Evolutionary conservation across 2,329 filamentous ascomycete genomes (phyloP), one percentile per base, ranked within the genome.

Genomic region (Aureobasidium sp.): DNA sequence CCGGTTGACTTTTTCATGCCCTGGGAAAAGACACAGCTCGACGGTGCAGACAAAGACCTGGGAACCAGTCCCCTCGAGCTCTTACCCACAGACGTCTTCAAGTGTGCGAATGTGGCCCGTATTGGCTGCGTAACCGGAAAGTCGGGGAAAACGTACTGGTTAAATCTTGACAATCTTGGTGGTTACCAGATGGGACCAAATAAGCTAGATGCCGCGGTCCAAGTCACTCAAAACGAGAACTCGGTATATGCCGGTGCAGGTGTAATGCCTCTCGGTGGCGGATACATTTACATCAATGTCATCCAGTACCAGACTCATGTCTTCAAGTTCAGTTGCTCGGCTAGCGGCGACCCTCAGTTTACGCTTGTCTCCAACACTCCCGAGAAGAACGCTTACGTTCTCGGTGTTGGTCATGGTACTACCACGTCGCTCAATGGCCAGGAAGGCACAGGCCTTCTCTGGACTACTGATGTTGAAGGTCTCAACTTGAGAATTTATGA

Each of bases 361-460:
- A 78, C 80, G 27, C 80, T 81, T 66, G 78, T 83, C 1, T 79
- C 79, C 4, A 76, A 80, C 59, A 80, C 76, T 3, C 75, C 77
- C 0, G 75, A 78, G 27, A 74, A 69, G 45, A 83, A 82, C 54
- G 80, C 81, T 0, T 79, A 78, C 61, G 75, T 79, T 53, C 76
- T 85, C 0, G 82, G 83, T 32, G 80, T 82, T 36, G 79, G 81
- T 30, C 82, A 85, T 63, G 81, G 81, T 27, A 83, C 82, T 0
- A 79, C 79, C 0, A 85, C 82, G 0, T 82, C 82, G 0, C 73
- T 84, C 49, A 77, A 81, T 58, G 79, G 78, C 4, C 74, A 82
- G 64, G 69, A 75, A 2, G 82, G 82, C 3, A 83, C 81, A 1
- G 82, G 82, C 30, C 75, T 85, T 0, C 68, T 84, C 6, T 85